Conservation (phyloP, 208 protist genomes). For the Leishmania tarentolae region DNA sequence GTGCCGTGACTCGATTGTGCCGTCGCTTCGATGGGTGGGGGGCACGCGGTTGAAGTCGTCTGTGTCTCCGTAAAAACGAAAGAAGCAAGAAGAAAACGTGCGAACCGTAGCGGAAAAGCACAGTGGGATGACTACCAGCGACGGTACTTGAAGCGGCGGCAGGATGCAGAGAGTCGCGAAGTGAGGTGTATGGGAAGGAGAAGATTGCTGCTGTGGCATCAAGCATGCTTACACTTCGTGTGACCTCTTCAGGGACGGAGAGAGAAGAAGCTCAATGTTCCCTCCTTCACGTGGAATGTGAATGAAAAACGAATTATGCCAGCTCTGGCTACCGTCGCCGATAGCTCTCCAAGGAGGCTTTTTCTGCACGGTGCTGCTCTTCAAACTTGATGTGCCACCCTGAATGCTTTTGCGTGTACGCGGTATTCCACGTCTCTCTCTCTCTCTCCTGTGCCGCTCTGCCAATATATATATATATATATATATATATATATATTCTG, state of each 20-base stretch:
- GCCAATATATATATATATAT: background rate
- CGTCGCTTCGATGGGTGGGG: background rate
- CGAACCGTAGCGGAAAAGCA: background rate
- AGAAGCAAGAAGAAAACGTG: background rate
- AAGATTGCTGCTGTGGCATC: background rate
- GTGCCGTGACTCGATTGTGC: background rate
- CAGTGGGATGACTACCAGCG: background rate
- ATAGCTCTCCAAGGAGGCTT: background rate
- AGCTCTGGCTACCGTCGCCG: background rate
- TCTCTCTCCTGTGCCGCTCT: background rate
- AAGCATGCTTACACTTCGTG: background rate
- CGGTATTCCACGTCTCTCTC: background rate
- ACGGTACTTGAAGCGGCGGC: background rate
- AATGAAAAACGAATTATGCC: background rate
- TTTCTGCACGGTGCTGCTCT: background rate
- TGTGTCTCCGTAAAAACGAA: slow-evolving; percentile 12
- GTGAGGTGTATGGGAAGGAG: background rate
- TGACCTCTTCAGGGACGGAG: background rate
- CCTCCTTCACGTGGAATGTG: background rate
- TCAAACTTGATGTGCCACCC: background rate
- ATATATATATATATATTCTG: too few relatives aligned
- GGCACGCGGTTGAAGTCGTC: background rate
- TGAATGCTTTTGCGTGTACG: background rate
- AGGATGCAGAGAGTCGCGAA: background rate
- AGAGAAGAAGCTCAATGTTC: background rate